A percentile compares a stretch with the other conserved stretches of the same genome.
phyloP scores from a whole-genome alignment of 192 early-diverging fungal species.

The Backusella westeae region DNA sequence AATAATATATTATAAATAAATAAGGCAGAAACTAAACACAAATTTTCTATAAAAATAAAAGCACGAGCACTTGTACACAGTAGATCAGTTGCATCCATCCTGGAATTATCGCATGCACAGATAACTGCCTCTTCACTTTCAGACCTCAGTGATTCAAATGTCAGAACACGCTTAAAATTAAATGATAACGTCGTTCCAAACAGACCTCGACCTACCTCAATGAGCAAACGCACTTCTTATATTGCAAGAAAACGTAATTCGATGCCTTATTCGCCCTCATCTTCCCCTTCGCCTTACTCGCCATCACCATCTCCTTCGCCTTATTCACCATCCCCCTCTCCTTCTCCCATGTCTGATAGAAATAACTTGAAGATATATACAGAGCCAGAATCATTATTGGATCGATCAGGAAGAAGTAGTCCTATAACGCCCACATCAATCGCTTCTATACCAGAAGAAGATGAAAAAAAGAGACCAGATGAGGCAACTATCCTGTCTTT shows the following conservation, averaged over 20 bases:
- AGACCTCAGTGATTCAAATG: slow-evolving; percentile 40
- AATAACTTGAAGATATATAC: slow-evolving; percentile 3
- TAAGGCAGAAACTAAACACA: neutral
- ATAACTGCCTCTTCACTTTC: slow-evolving; percentile 37
- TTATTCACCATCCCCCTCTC: neutral
- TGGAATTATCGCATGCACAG: slow-evolving; percentile 48
- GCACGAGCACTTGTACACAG: slow-evolving; percentile 64
- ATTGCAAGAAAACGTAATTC: slow-evolving; percentile 14
- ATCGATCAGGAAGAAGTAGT: neutral
- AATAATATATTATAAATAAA: neutral
- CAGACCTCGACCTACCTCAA: slow-evolving; percentile 23
- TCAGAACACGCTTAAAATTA: slow-evolving; percentile 39
- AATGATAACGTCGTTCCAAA: slow-evolving; percentile 31
- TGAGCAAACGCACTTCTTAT: slow-evolving; percentile 22
- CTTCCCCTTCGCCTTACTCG: neutral
- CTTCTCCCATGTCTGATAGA: slow-evolving; percentile 2
- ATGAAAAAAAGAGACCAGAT: neutral
- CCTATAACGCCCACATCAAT: slow-evolving; percentile 11
- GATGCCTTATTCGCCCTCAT: slow-evolving; percentile 9
- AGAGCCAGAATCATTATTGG: slow-evolving; percentile 14
- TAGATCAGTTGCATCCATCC: slow-evolving; percentile 54
- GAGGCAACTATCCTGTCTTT: neutral
- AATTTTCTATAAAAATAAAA: slow-evolving; percentile 21
- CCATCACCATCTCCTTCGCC: slow-evolving; percentile 7
- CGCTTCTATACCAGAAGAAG: slow-evolving; percentile 1